A percentile compares a stretch with the other conserved stretches of the same genome.
Conservation (phyloP, 2,329 filamentous ascomycete genomes). For the Lojkania enalia region DNA sequence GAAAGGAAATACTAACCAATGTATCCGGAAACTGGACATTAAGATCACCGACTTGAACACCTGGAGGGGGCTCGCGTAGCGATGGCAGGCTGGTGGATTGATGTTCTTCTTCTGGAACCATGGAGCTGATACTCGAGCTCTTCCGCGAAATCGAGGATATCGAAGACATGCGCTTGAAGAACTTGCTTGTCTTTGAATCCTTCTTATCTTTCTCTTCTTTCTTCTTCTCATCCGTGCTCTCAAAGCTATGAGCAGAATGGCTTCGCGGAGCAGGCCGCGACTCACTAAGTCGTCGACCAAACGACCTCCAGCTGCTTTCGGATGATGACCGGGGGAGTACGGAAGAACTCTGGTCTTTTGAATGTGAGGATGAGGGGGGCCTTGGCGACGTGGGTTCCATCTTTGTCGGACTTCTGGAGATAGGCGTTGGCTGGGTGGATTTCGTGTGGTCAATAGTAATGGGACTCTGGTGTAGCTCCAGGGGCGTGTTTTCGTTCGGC, state of each 20-base stretch:
- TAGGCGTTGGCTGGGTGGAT: slow-evolving; percentile 26
- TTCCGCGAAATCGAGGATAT: slow-evolving; percentile 58
- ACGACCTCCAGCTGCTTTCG: slow-evolving; percentile 44
- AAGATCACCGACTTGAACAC: slow-evolving; percentile 80
- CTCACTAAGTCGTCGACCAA: slow-evolving; percentile 45
- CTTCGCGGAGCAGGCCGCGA: slow-evolving; percentile 31
- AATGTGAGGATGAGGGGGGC: slow-evolving; percentile 35
- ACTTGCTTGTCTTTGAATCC: slow-evolving; percentile 61
- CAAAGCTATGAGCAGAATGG: slow-evolving; percentile 29
- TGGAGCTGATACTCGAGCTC: slow-evolving; percentile 47
- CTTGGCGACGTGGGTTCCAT: slow-evolving; percentile 36
- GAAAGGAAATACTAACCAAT: slow-evolving; percentile 53
- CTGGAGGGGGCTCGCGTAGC: slow-evolving; percentile 52
- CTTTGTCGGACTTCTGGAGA: slow-evolving; percentile 28
- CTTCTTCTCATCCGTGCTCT: slow-evolving; percentile 44
- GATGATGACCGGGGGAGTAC: slow-evolving; percentile 43
- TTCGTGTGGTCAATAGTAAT: slow-evolving; percentile 67
- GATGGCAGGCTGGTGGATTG: slow-evolving; percentile 30
- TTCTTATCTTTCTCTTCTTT: slow-evolving; percentile 55
- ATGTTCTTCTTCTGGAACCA: slow-evolving; percentile 45
- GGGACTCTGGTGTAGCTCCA: slow-evolving; percentile 58
- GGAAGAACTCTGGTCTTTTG: slow-evolving; percentile 30
- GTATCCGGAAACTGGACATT: slow-evolving; percentile 98
- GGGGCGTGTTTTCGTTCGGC: slow-evolving; percentile 56
- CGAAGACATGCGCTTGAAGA: slow-evolving; percentile 69